Percentiles rank a stretch among this genome's conserved stretches.
These are phyloP conservation scores for Eimeria acervulina DNA, from an alignment of 169 alveolate species.

Conservation along the genomic window DNA sequence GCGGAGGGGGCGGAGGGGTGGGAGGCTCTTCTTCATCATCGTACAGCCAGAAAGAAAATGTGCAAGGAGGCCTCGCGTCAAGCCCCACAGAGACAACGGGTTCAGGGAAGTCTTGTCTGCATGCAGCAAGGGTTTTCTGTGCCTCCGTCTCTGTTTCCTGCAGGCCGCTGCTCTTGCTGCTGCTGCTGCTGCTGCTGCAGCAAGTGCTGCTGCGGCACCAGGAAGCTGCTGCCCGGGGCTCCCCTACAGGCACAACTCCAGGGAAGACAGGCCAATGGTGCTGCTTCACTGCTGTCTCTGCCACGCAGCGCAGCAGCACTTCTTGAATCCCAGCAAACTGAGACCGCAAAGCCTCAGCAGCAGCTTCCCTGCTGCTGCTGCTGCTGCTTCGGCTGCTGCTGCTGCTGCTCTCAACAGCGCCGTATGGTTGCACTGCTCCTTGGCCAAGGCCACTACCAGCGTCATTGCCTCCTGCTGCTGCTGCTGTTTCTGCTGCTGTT, in stretches of 20 bases:
- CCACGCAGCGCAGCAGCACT: constrained; percentile 74
- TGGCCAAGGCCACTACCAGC: too few relatives aligned
- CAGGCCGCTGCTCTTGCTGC: neutral
- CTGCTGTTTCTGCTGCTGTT: constrained; percentile 23
- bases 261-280: constrained; percentile 87
- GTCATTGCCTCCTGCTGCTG: neutral
- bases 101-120: constrained; percentile 42
- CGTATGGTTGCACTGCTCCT: neutral
- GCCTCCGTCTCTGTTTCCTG: neutral
- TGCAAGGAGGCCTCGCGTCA: constrained; percentile 85
- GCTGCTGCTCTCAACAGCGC: neutral
- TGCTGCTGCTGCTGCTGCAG: constrained; percentile 62
- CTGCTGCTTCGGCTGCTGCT: constrained; percentile 10
- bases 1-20: constrained; percentile 18
- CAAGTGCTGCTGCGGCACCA: neutral
- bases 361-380: constrained; percentile 15
- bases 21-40: constrained; percentile 74
- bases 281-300: constrained; percentile 69
- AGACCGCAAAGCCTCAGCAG: neutral
- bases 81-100: constrained; percentile 79
- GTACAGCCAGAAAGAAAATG: constrained; percentile 84
- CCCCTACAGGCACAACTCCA: constrained; percentile 84
- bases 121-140: neutral
- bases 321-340: constrained; percentile 54
- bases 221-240: neutral